These are phyloP conservation scores for Wallacemonas sp. DNA, from an alignment of 208 protist genomes.

Conservation along the genomic window DNA sequence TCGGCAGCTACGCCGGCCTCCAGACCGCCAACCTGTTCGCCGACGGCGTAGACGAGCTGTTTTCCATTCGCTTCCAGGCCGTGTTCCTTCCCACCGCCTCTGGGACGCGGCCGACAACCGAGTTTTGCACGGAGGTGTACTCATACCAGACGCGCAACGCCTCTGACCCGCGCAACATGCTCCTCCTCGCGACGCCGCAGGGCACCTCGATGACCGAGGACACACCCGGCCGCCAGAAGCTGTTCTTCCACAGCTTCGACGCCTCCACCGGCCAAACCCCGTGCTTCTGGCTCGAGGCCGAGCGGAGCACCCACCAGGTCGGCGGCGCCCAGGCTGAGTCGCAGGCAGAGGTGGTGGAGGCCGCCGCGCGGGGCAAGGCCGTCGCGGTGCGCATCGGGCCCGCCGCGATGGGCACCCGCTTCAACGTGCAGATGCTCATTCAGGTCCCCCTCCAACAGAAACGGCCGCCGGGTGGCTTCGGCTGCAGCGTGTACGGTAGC, in stretches of 20 bases:
- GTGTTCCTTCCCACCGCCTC: background rate
- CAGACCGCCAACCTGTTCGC: background rate
- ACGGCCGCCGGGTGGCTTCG: no score
- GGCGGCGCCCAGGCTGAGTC: background rate
- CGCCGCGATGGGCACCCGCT: background rate
- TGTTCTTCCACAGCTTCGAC: slow-evolving; percentile 4
- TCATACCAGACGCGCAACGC: background rate
- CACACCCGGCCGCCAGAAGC: background rate
- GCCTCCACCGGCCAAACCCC: background rate
- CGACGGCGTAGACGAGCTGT: background rate
- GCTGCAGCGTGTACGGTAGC: no score
- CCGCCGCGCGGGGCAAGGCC: background rate
- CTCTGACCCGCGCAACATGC: slow-evolving; percentile 1
- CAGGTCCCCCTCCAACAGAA: background rate
- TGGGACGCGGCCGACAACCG: background rate
- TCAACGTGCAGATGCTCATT: slow-evolving; percentile 9
- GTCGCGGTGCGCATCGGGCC: background rate
- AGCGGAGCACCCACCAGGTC: background rate
- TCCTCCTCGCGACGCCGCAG: background rate
- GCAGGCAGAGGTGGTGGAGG: background rate
- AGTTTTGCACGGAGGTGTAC: background rate
- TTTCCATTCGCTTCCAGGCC: slow-evolving; percentile 1
- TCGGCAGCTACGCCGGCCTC: background rate
- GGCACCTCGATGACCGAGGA: background rate
- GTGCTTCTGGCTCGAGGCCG: background rate